Conservation (phyloP, 148 eudicot species). For the Rhododendron simsii region DNA sequence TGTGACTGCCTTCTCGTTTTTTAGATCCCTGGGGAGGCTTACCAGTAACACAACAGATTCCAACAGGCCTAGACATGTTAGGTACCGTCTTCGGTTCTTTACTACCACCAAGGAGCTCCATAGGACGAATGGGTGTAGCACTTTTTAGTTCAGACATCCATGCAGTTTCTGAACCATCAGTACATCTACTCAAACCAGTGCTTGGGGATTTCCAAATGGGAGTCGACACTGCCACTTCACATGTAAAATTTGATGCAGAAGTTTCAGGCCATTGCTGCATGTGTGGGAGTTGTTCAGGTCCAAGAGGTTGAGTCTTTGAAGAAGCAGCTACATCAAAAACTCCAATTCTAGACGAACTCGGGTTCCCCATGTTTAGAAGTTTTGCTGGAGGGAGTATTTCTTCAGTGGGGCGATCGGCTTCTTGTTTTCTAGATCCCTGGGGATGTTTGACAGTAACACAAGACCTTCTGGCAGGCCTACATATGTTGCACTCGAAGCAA, state of each 20-base stretch:
- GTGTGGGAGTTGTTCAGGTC: slow-evolving; percentile 9
- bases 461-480: slow-evolving; percentile 27
- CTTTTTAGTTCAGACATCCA: slow-evolving; percentile 11
- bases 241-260: not conserved
- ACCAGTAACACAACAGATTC: slow-evolving; percentile 4
- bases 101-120: not conserved
- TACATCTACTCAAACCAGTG: slow-evolving; percentile 17
- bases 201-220: not conserved
- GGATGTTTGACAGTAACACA: slow-evolving; percentile 12
- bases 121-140: not conserved
- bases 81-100: not conserved
- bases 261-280: slow-evolving; percentile 4
- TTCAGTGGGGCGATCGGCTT: slow-evolving; percentile 1
- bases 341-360: slow-evolving; percentile 12
- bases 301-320: slow-evolving; percentile 6
- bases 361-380: slow-evolving; percentile 29
- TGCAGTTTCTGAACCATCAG: slow-evolving; percentile 14
- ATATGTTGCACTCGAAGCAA: slow-evolving; percentile 31
- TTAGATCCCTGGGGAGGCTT: slow-evolving; percentile 8
- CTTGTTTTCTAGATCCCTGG: slow-evolving; percentile 12
- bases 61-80: not conserved
- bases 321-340: slow-evolving; percentile 17
- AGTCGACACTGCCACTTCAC: not conserved
- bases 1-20: slow-evolving; percentile 4
- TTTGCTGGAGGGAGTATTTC: slow-evolving; percentile 30